Evolutionary conservation across 805 yeast species (phyloP), one percentile per base, ranked within the genome.

Genomic region (Teunomyces stri): DNA sequence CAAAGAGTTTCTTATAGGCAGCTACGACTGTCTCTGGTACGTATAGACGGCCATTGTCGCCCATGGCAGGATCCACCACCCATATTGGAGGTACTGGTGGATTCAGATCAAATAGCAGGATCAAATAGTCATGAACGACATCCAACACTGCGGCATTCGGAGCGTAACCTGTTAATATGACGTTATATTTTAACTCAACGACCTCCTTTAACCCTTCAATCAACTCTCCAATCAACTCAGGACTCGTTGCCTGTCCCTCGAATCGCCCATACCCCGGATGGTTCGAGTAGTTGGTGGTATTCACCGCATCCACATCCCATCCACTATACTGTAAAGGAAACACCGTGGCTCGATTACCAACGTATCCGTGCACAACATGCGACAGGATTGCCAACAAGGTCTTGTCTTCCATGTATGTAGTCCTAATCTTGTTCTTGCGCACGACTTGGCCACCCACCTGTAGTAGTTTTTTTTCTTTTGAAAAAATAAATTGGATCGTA

Each of bases 301-400:
- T 89, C 46, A 94, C 73, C 18, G 82, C 82, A 62, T 92, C 97
- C 7, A 91, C 96, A 61, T 94, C 92, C 97, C 97, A 92, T 0
- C 94, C 95, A 39, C 80, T 74, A 36, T 82, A 71, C 60, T 92
- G 97, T 18, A 92, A 68, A 0, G 98, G 97, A 61, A 94, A 87
- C 2, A 92, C 87, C 0, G 94, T 88, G 0, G 97, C 96, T 48
- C 84, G 79, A 63, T 90, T 90, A 1, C 99, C 99, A 1, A 94
- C 99, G 58, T 89, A 86, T 2, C 99, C 99, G 62, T 92, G 98
- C 2, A 82, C 90, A 1, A 94, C 98, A 64, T 94, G 97, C 3
- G 96, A 89, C 56, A 89, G 92, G 7, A 90, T 73, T 7, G 52
- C 41, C 25, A 53, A 49, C 18, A 51, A 29, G 9, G 21, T 30